Evolutionary conservation across 192 early-diverging fungal species (phyloP).

Genomic region (Spizellomyces sp.): DNA sequence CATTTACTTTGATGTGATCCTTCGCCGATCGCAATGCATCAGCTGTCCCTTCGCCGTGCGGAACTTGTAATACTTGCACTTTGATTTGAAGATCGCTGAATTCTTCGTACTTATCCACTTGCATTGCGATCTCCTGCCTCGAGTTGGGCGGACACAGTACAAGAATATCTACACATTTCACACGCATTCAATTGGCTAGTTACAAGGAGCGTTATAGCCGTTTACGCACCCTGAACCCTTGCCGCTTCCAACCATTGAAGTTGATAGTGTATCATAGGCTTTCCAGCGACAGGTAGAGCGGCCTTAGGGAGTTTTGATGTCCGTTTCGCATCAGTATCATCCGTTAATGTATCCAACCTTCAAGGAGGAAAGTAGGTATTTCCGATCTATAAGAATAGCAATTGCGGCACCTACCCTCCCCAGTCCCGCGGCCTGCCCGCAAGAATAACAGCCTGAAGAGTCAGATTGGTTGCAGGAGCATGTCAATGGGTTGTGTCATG

Average conservation of each 20-base stretch:
- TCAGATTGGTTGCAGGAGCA: not conserved
- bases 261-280: slow-evolving; percentile 92
- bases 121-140: slow-evolving; percentile 69
- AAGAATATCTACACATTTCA: slow-evolving; percentile 15
- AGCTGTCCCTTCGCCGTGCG: slow-evolving; percentile 64
- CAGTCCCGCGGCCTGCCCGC: slow-evolving; percentile 23
- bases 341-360: slow-evolving; percentile 24
- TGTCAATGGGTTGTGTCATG: no score
- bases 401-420: slow-evolving; percentile 21
- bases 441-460: slow-evolving; percentile 27
- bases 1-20: slow-evolving; percentile 78
- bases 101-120: slow-evolving; percentile 69
- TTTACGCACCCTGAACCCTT: slow-evolving; percentile 12
- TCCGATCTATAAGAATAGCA: not conserved
- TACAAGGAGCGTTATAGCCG: not conserved
- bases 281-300: slow-evolving; percentile 89
- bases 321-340: slow-evolving; percentile 17
- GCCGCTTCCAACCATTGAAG: slow-evolving; percentile 93
- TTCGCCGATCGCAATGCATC: slow-evolving; percentile 80
- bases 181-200: not conserved
- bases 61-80: slow-evolving; percentile 61
- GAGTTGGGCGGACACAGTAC: slow-evolving; percentile 45
- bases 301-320: slow-evolving; percentile 75
- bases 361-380: not conserved
- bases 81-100: slow-evolving; percentile 48